Evolutionary conservation across 768 basidiomycete genomes (phyloP), one percentile per base, ranked within the genome.

Genomic region (Amanita inopinata): DNA sequence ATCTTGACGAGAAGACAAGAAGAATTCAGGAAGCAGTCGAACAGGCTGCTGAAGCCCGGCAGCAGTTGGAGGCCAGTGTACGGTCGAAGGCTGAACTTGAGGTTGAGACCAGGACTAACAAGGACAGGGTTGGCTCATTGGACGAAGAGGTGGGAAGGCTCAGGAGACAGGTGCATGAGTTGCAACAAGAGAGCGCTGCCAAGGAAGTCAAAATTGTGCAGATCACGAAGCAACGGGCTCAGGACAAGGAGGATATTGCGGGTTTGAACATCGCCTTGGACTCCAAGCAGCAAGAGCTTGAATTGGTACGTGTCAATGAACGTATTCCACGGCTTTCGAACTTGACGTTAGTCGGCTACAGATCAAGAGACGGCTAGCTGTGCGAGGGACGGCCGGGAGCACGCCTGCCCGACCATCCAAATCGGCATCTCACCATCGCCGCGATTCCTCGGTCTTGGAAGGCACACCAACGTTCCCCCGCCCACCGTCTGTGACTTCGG

Each of bases 241-340:
- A 79, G 54, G 73, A 83, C 48, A 80, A 82, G 58, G 83, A 91
- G 32, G 91, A 94, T 59, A 58, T 84, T 15, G 61, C 73, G 36
- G 83, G 86, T n/a, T 62, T 94, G 52, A 92, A 94, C 53, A 90
- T 93, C 25, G 92, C 91, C 0, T 62, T 96, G 41, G 89, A 93
- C 60, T 81, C 89, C 18, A 96, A 96, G 62, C 92, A 96, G 54
- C 90, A 93, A 58, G 92, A 94, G 58, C 64, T 96, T 28, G 90
- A 94, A 56, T 56, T 93, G 59, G 92, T 96, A 46, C 40, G 76
- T 69, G 43, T 52, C 30, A 10, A 28, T 22, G 38, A 49, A 23
- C 32, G n/a, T 42, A 17, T 23, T 25, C 23, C 19, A 24, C n/a
- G 6, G 28, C 15, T 8, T 12, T 4, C 38, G 39, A 20, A 20